Base-by-base conservation (phyloP, 1,284 basidiomycete species). In the Ustilago nuda region DNA sequence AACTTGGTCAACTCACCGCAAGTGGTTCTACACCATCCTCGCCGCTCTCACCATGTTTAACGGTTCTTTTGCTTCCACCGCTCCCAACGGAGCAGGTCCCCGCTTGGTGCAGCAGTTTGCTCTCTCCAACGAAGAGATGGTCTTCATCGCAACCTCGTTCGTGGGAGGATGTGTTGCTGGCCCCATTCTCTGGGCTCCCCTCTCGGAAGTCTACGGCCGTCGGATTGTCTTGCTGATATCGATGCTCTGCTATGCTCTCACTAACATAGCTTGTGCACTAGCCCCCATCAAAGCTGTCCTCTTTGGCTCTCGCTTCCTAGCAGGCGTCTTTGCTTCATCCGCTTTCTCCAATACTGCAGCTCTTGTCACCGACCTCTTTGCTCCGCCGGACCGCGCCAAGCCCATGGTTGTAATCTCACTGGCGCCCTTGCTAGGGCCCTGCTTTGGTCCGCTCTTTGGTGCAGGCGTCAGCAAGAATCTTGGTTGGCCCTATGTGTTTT, bases 341-440 rank as follows among this genome's bases (percentile, higher is more conserved):
- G 73, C 76, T 8, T 66, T 79, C 12, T 76, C 76, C 11, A 79
- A 79, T 48, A 63, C 64, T 12, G 76, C 66, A 2, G 72, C 73
- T 2, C 70, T 75, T 4, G 59, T 71, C 53, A 72, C 72, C 11
- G 76, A 79, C 39, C 64, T 78, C 13, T 78, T 74, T 19, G 53
- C 63, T 0, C 72, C 72, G 4, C n/a, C 41, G 9, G 32, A 64
- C n/a, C 62, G 70, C 6, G 57, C 67, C 3, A 51, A 23, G 5
- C 66, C 72, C 2, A 73, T 79, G 73, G 69, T 75, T 19, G 52
- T 73, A 17, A 56, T 52, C 15, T 75, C 69, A 12, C 55, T 70
- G 4, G 45, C 67, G 3, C 72, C 72, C 4, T 41, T 69, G 13
- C 15, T 69, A 15, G 73, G 73, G 2, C 73, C 73, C 33, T 63